Base-by-base conservation (phyloP, 805 yeast genomes). In the Cyberlindnera veronae region DNA sequence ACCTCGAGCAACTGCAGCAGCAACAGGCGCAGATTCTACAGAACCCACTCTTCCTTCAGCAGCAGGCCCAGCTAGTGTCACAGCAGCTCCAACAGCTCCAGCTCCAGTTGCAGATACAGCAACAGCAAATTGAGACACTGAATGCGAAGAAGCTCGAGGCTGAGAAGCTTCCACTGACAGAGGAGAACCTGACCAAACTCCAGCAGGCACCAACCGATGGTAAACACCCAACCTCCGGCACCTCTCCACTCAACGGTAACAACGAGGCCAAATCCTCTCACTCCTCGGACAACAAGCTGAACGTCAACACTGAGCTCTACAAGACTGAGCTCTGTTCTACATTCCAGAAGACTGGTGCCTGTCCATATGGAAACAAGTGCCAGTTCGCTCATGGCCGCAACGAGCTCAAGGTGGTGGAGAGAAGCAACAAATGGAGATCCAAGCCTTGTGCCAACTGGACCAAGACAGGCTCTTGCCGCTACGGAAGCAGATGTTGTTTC, bases 361-460 rank as follows among this genome's bases (percentile, higher is more conserved):
- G 97, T 61, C 95, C 95, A 13, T 89, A 89, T 60, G 95, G 95
- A 2, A 73, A 76, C 49, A 89, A 89, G 67, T 89, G 97, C 62
- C 96, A 89, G 66, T 89, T 89, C 71, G 96, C 96, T 6, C 97
- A 89, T 58, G 96, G 97, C 15, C 70, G 75, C 29, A 66, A 73
- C 39, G 96, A 89, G 61, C 68, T 89, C 53, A 86, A 86, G 61
- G 51, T 63, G 11, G 80, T 87, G 32, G 81, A 79, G 45, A 72
- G 91, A 45, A 81, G 89, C 10, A 77, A 81, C 39, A 89, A 88
- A 57, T 89, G 91, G 84, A 79, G 95, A 58, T 85, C 95, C 12
- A 89, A 89, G 66, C 84, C 90, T 13, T 89, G 97, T 67, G 83
- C 80, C 47, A 89, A 89, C 61, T 89, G 96, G 95, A 57, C 78